Evolutionary conservation across 2,329 filamentous ascomycete genomes (phyloP), one percentile per base, ranked within the genome.

Genomic region (Xenosphaeropsis pyriputrescens): DNA sequence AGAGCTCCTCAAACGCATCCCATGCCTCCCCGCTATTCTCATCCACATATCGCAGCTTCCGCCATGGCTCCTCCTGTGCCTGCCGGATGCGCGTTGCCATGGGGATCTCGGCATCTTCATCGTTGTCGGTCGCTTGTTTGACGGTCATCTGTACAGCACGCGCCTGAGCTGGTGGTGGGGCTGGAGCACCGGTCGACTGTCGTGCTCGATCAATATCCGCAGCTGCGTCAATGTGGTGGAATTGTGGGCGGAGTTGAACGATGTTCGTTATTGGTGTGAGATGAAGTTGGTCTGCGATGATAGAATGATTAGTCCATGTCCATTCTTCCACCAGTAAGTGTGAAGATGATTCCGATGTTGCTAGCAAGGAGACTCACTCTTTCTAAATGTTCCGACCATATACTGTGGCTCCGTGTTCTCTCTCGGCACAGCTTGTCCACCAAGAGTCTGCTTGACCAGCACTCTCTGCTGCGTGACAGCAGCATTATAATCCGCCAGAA

Each of bases 361-460:
- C 7, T 33, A 4, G n/a, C n/a, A n/a, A n/a, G n/a, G n/a, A n/a
- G 15, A 65, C 75, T 49, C 59, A 89, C 85, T 74, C 37, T 79
- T 79, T 54, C 80, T 74, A 55, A 96, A 95, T n/a, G 86, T 80
- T 18, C 85, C 91, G 36, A 95, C 70, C 77, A 95, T 93, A 62
- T 93, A 93, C 46, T 85, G 44, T 26, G 54, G 53, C 26, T 46
- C 50, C 5, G 45, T 79, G 16, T 80, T 79, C 45, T 79, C 72
- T 45, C 78, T 75, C 2, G 75, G 65, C 31, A 75, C 70, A 11
- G 78, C 78, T 56, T 89, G 79, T 0, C 91, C 91, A 34, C 86
- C 88, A 16, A 94, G 67, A 0, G 86, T 93, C 63, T 93, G 85
- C 42, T 75, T 81, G 36, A 75, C 69, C 53, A 95, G 61, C 4